Base-by-base conservation (phyloP, 1,284 basidiomycete species). In the Moniliella sp. region DNA sequence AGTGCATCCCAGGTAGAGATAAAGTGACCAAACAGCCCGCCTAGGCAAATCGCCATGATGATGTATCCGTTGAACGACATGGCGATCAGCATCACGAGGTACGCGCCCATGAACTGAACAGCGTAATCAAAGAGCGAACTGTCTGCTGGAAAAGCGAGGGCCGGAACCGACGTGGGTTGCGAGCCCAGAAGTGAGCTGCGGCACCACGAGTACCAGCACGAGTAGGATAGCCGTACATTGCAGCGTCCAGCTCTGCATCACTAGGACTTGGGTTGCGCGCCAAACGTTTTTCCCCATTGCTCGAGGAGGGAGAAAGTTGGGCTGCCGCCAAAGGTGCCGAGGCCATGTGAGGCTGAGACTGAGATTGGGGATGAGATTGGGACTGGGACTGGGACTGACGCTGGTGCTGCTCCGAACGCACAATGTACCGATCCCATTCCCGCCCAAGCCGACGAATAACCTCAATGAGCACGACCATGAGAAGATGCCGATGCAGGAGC, bases 41-140 rank as follows among this genome's bases (percentile, higher is more conserved):
- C 40, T n/a, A 42, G 32, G 7, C 35, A 18, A 19, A 42, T 39
- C 10, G 32, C 16, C 25, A 42, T 27, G 21, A 42, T 27, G 25
- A 42, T 40, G 37, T 42, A 42, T 10, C 40, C 40, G 31, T 42
- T 42, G 30, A 32, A 42, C 8, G 33, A 36, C 40, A 42, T 42
- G 25, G 40, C 40, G 19, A 42, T 35, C 15, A 42, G 32, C 40
- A 42, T 42, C 28, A 42, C 32, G 27, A 42, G 35, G 34, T 42
- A 42, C 12, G 39, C 39, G 18, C 39, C 39, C 1, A 36, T 25
- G 15, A 40, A 40, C 16, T 40, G 39, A 12, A 39, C 25, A 10
- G 31, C 39, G 29, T 40, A 40, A 40, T 27, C 15, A 40, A 21
- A 25, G 35, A 37, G 25, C 39, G 35, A 13, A 40, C 19, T 25